These are phyloP conservation scores for Epichloe scottii DNA, from an alignment of 2,329 filamentous ascomycete genomes.

Conservation along the genomic window DNA sequence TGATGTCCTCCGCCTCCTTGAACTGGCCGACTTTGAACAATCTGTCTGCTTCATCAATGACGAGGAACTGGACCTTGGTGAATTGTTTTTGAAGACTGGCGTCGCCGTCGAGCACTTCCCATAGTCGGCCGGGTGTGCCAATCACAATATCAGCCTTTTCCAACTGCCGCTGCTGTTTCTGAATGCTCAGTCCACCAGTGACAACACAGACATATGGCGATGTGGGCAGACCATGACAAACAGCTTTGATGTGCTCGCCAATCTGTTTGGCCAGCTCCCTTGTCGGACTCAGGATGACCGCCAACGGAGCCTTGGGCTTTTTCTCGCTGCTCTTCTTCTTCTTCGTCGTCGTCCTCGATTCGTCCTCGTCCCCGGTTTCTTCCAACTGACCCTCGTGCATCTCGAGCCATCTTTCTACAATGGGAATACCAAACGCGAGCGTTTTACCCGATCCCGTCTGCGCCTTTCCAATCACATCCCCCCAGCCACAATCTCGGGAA, in stretches of 20 bases:
- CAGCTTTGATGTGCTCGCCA: slow-evolving; percentile 62
- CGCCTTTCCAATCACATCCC: slow-evolving; percentile 91
- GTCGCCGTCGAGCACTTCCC: slow-evolving; percentile 80
- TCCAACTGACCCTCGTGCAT: slow-evolving; percentile 24
- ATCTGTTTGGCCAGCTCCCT: slow-evolving; percentile 90
- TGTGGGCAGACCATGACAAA: slow-evolving; percentile 51
- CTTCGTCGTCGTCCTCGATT: not conserved
- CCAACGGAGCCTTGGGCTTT: slow-evolving; percentile 43
- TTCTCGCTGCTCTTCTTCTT: slow-evolving; percentile 2
- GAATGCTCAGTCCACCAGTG: slow-evolving; percentile 84
- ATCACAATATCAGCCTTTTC: slow-evolving; percentile 83
- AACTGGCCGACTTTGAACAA: slow-evolving; percentile 88
- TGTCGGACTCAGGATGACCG: slow-evolving; percentile 80
- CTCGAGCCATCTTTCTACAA: slow-evolving; percentile 71
- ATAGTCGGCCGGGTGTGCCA: slow-evolving; percentile 80
- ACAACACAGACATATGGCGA: slow-evolving; percentile 71
- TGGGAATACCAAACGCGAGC: slow-evolving; percentile 84
- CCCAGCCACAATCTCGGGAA: slow-evolving; percentile 74
- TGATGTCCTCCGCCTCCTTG: slow-evolving; percentile 82
- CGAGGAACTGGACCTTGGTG: slow-evolving; percentile 64
- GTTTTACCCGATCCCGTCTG: slow-evolving; percentile 96
- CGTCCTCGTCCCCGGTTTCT: slow-evolving; percentile 8
- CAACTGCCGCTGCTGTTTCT: slow-evolving; percentile 83
- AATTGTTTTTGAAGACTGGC: slow-evolving; percentile 57
- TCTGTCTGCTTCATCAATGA: slow-evolving; percentile 89